phyloP scores from a whole-genome alignment of 208 protist species.

The Leishmania turanica region DNA sequence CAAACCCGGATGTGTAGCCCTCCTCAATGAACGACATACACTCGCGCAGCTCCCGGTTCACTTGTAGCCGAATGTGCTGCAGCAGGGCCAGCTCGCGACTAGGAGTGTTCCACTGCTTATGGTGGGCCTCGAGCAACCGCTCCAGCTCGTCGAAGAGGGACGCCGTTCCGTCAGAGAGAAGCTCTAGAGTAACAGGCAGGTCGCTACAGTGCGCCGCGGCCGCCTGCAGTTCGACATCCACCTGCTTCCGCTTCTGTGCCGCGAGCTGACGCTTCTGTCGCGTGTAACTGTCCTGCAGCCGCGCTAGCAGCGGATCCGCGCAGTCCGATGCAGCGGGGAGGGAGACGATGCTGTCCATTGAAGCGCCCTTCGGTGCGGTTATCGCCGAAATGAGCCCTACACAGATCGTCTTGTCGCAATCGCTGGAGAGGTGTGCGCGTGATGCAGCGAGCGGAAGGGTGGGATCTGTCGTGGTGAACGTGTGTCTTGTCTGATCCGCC shows the following conservation, averaged over 20 bases:
- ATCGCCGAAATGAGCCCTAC: not conserved
- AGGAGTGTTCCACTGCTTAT: not conserved
- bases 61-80: constrained; percentile 49
- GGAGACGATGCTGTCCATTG: constrained; percentile 6
- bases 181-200: constrained; percentile 57
- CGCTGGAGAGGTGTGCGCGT: not conserved
- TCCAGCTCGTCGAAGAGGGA: constrained; percentile 71
- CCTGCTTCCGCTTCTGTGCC: constrained; percentile 38
- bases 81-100: constrained; percentile 39
- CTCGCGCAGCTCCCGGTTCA: constrained; percentile 75
- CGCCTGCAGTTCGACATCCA: constrained; percentile 41
- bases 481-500: not conserved
- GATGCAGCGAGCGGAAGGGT: not conserved
- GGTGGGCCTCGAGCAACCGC: constrained; percentile 9
- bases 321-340: not conserved
- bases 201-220: constrained; percentile 49
- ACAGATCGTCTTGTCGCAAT: no score
- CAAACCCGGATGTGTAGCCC: constrained; percentile 78
- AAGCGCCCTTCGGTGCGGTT: not conserved
- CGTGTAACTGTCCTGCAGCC: constrained; percentile 59
- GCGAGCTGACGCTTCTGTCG: constrained; percentile 45
- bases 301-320: constrained; percentile 28
- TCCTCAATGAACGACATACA: constrained; percentile 65
- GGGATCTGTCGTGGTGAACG: not conserved
- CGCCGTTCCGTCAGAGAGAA: constrained; percentile 68